Conservation (phyloP, 257 asterid genomes). For the Solanum sejunctum region DNA sequence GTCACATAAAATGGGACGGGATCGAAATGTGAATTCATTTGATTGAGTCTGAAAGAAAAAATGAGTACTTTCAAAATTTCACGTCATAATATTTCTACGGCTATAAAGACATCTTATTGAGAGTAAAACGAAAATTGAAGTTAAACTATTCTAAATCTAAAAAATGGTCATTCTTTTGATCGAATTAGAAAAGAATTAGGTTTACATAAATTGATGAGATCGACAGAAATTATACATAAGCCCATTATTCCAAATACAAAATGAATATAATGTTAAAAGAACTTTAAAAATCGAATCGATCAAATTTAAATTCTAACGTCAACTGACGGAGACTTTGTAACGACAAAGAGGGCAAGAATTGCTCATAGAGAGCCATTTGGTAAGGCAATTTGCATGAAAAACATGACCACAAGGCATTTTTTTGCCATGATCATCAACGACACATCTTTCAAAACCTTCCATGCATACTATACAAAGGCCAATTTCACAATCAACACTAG, state of each 20-base stretch:
- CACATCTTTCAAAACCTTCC: neutral
- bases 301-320: neutral
- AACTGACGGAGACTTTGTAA: neutral
- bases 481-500: neutral
- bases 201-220: neutral
- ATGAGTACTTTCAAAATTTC: neutral
- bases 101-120: neutral
- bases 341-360: neutral
- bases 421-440: neutral
- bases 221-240: neutral
- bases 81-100: neutral
- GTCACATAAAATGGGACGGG: too few species aligned
- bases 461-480: neutral
- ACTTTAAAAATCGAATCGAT: neutral
- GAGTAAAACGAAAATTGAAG: neutral
- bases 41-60: neutral
- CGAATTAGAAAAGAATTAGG: neutral
- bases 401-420: neutral
- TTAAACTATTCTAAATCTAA: neutral
- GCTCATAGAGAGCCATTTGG: neutral
- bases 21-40: neutral
- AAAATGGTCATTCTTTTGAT: neutral
- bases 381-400: neutral
- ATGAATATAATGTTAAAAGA: neutral
- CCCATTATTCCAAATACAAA: neutral